Conservation (phyloP, 176 grass and related monocot genomes). For the maize (Zea mays) region Zm-B73-REFERENCE-NAM-5.0 NC_050100.1:172886001-172886500, state of each 20-base stretch:
- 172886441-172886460: neutral
- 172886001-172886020: constrained; percentile 59
- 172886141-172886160: neutral
- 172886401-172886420: neutral
- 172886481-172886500: neutral
- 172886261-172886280: constrained; percentile 94
- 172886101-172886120: constrained; percentile 1
- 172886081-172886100: neutral
- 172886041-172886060: constrained; percentile 81
- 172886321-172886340: neutral
- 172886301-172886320: constrained; percentile 15
- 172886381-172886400: neutral
- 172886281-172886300: constrained; percentile 67
- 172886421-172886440: neutral
- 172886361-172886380: neutral
- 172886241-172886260: constrained; percentile 78
- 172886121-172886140: neutral
- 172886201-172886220: constrained; percentile 77
- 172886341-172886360: neutral
- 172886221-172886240: constrained; percentile 77
- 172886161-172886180: constrained; percentile 75
- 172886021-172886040: constrained; percentile 67
- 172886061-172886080: constrained; percentile 53
- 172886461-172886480: neutral
- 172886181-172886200: constrained; percentile 94